phyloP scores from a whole-genome alignment of 2,329 filamentous ascomycete genomes.

The Fusarium incarnatum region DNA sequence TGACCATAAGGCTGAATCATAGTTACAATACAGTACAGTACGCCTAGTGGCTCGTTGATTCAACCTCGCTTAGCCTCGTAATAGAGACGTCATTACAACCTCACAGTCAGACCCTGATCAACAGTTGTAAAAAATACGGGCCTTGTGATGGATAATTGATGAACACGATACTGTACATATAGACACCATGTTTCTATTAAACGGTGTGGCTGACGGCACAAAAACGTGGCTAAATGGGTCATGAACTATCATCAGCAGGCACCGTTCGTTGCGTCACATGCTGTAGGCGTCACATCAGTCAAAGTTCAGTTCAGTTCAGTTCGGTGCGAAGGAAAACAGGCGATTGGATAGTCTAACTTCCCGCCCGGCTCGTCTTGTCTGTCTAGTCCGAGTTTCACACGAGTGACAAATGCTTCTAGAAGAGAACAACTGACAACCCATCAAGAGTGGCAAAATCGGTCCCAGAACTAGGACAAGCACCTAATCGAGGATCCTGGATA shows the following conservation, averaged over 20 bases:
- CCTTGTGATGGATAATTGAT: neutral
- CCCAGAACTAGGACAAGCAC: conserved; percentile 6
- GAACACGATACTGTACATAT: neutral
- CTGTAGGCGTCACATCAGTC: conserved; percentile 1
- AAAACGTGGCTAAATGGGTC: conserved; percentile 22
- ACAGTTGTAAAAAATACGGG: neutral
- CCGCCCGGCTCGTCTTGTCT: conserved; percentile 19
- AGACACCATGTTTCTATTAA: neutral
- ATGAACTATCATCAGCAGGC: conserved; percentile 36
- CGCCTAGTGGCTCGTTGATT: neutral
- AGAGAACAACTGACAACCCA: conserved; percentile 36
- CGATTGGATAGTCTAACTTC: conserved; percentile 17
- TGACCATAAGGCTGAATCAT: neutral
- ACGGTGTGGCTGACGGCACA: conserved; percentile 13
- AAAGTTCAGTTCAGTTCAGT: conserved; percentile 10
- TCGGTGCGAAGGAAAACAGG: conserved; percentile 7
- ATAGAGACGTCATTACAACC: conserved; percentile 1
- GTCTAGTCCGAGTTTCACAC: conserved; percentile 11
- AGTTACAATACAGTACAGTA: neutral
- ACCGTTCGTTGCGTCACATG: conserved; percentile 34
- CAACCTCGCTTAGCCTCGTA: neutral
- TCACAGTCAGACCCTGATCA: neutral
- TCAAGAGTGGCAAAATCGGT: conserved; percentile 27
- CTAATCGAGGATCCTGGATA: conserved; percentile 8
- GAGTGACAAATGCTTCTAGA: conserved; percentile 25